Evolutionary conservation across 495 filamentous ascomycete species (phyloP).

Genomic region (Cetradonia linearis): DNA sequence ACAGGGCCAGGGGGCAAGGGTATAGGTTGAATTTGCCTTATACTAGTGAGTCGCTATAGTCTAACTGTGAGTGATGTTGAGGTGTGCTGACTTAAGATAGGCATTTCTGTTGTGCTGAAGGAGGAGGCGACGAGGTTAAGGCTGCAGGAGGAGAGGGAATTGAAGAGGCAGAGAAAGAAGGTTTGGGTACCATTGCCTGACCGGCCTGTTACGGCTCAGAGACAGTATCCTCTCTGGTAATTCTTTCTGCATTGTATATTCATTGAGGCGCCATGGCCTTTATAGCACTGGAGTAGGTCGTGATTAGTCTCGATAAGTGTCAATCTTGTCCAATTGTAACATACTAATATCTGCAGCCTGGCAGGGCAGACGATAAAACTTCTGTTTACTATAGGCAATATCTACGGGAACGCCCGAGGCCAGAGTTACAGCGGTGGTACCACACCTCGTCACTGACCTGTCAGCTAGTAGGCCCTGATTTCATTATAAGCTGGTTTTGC

Average conservation of each 20-base stretch:
- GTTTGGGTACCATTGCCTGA: constrained; percentile 83
- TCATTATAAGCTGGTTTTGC: not conserved
- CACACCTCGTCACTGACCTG: not conserved
- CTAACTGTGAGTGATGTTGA: not conserved
- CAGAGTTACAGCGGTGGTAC: not conserved
- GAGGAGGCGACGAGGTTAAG: constrained; percentile 83
- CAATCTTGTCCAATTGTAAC: not conserved
- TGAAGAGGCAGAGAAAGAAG: constrained; percentile 54
- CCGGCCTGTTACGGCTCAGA: constrained; percentile 62
- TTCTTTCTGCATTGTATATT: not conserved
- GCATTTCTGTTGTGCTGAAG: constrained; percentile 75
- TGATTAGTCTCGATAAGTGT: not conserved
- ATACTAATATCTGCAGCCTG: not conserved
- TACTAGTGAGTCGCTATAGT: constrained; percentile 49
- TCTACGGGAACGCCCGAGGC: not conserved
- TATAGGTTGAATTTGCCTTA: constrained; percentile 52
- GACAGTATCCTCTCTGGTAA: constrained; percentile 84
- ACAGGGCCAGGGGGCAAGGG: constrained; percentile 59
- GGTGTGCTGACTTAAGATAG: constrained; percentile 30
- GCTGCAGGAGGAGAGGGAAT: constrained; percentile 62
- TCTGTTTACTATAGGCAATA: not conserved
- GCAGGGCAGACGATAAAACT: not conserved
- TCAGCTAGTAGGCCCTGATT: not conserved
- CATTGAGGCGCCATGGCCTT: not conserved
- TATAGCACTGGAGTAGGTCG: not conserved